Evolutionary conservation across 345 rosid species (phyloP).

Genomic region (Isatis tinctoria): DNA sequence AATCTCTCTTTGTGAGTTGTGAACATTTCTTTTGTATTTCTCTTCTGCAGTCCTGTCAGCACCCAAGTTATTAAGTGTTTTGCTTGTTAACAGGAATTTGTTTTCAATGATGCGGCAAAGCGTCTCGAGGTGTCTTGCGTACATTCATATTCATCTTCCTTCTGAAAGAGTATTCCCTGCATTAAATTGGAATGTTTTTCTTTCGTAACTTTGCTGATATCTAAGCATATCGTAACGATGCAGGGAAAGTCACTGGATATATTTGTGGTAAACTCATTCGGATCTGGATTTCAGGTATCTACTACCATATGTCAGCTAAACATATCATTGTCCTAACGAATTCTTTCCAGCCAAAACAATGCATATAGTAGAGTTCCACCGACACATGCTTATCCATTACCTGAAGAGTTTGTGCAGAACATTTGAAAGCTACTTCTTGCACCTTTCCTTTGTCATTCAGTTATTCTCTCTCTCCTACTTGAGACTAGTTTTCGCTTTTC

Average conservation of each 20-base stretch:
- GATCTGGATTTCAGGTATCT: conserved; percentile 92
- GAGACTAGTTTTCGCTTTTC: neutral
- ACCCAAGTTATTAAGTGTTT: conserved; percentile 7
- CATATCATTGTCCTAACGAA: neutral
- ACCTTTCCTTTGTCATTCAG: neutral
- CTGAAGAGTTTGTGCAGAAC: neutral
- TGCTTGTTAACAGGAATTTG: conserved; percentile 58
- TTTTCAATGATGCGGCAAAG: conserved; percentile 66
- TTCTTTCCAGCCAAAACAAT: neutral
- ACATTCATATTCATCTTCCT: conserved; percentile 5
- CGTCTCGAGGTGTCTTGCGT: conserved; percentile 51
- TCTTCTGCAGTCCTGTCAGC: neutral
- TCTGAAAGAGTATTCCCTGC: conserved; percentile 11
- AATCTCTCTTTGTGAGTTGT: neutral
- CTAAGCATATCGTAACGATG: conserved; percentile 1
- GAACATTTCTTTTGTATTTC: neutral
- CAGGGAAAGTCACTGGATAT: conserved; percentile 90
- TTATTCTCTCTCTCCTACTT: neutral
- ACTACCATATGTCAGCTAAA: conserved; percentile 6
- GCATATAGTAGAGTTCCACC: neutral
- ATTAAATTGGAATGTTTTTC: neutral
- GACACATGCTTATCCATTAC: neutral
- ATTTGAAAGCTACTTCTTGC: neutral
- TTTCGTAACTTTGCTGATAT: neutral
- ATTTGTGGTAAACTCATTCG: conserved; percentile 88